These are phyloP conservation scores for Ustilago vetiveriae DNA, from an alignment of 1,284 basidiomycete genomes.

Conservation along the genomic window DNA sequence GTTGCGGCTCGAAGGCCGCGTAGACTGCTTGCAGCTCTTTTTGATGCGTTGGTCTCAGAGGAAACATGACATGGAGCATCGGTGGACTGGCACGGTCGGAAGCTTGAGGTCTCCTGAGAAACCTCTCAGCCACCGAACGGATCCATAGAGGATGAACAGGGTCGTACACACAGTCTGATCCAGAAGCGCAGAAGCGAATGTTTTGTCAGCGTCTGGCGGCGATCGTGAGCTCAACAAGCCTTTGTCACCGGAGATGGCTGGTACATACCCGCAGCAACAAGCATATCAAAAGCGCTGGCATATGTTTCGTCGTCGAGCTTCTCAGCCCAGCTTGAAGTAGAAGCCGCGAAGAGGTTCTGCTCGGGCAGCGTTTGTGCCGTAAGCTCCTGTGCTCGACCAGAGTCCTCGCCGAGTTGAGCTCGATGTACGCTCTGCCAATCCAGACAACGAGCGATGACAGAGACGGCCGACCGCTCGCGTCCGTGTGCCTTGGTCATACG, in stretches of 20 bases:
- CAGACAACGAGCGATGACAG: slow-evolving; percentile 28
- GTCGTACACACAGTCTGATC: slow-evolving; percentile 60
- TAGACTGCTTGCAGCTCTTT: slow-evolving; percentile 56
- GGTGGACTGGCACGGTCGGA: background rate
- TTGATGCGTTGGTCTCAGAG: slow-evolving; percentile 52
- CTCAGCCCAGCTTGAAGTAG: slow-evolving; percentile 3
- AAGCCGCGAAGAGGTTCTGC: background rate
- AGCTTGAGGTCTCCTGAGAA: slow-evolving; percentile 5
- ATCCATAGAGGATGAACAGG: slow-evolving; percentile 59
- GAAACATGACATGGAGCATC: slow-evolving; percentile 57
- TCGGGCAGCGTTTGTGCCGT: slow-evolving; percentile 52
- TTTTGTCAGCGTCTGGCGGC: background rate
- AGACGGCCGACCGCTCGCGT: background rate
- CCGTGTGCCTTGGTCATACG: background rate
- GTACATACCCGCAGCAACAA: slow-evolving; percentile 55
- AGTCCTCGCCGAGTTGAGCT: background rate
- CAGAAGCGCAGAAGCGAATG: background rate
- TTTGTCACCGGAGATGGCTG: no score
- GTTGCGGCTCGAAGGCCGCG: slow-evolving; percentile 29
- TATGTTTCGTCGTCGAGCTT: slow-evolving; percentile 7
- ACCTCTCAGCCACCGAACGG: slow-evolving; percentile 50
- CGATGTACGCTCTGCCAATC: slow-evolving; percentile 57
- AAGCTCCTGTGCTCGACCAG: slow-evolving; percentile 8
- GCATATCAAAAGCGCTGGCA: slow-evolving; percentile 36
- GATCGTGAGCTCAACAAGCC: background rate